Percentiles rank a stretch among this genome's conserved stretches.
Evolutionary conservation across 106 monocot species (phyloP).

Genomic region (Dendrobium huoshanense): DNA sequence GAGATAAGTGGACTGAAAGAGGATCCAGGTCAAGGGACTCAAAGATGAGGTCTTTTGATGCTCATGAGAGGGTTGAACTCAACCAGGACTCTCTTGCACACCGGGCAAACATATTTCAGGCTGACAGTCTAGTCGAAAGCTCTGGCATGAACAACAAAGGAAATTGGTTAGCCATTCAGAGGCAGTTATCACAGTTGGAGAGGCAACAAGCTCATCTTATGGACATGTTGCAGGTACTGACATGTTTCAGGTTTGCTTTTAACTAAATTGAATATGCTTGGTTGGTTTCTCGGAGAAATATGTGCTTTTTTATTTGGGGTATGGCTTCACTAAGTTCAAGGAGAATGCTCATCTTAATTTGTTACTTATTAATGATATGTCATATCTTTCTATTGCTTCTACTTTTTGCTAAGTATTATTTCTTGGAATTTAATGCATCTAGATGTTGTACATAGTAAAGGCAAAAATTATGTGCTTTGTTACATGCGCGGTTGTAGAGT

Average conservation of each 20-base stretch:
- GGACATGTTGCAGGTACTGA: conserved; percentile 92
- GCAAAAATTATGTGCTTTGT: no score
- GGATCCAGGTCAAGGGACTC: conserved; percentile 34
- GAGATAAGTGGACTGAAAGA: conserved; percentile 56
- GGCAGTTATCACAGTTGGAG: conserved; percentile 83
- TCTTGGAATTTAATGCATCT: no score
- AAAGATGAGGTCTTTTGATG: conserved; percentile 40
- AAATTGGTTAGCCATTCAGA: conserved; percentile 81
- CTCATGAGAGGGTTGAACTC: conserved; percentile 43
- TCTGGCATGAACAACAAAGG: conserved; percentile 57
- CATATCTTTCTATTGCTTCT: no score
- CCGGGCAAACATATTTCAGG: conserved; percentile 27
- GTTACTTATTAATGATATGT: no score
- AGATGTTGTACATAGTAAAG: no score
- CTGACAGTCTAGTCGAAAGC: conserved; percentile 40
- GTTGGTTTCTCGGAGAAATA: not conserved
- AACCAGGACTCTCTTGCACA: conserved; percentile 33
- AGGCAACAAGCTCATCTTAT: conserved; percentile 88
- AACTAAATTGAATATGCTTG: not conserved
- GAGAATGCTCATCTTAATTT: no score
- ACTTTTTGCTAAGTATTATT: no score
- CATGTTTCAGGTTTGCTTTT: conserved; percentile 78
- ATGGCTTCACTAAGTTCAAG: no score
- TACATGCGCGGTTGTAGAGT: no score
- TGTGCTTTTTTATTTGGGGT: not conserved